Percentiles rank a stretch among this genome's conserved stretches.
These are phyloP conservation scores for Styphnolobium japonicum DNA, from an alignment of 306 rosid genomes.

Conservation along the genomic window DNA sequence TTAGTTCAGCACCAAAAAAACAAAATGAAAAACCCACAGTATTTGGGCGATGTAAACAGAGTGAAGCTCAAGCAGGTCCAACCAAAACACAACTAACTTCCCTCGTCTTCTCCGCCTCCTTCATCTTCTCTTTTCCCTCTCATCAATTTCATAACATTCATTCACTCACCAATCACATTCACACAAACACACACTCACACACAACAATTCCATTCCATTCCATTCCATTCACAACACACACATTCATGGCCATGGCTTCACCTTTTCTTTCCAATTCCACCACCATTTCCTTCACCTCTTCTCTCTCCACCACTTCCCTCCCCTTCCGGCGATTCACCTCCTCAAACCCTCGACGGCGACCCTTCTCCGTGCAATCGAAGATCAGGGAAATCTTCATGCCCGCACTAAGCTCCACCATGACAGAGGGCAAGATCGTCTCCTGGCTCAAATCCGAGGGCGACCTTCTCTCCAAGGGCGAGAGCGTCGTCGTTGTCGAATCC, in stretches of 20 bases:
- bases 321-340: conserved; percentile 36
- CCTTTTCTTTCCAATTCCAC: too few species aligned
- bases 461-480: conserved; percentile 74
- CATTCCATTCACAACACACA: neutral
- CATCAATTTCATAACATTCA: neutral
- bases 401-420: conserved; percentile 91
- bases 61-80: conserved; percentile 35
- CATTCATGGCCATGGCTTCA: too few species aligned
- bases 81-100: conserved; percentile 28
- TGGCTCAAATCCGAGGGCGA: conserved; percentile 90
- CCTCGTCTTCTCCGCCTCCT: conserved; percentile 57
- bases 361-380: conserved; percentile 51
- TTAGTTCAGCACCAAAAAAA: too few species aligned
- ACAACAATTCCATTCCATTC: neutral
- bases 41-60: conserved; percentile 46
- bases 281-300: too few species aligned
- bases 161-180: neutral
- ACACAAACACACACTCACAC: neutral
- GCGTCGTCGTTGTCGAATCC: conserved; percentile 74
- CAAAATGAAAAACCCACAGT: too few species aligned
- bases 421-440: conserved; percentile 88
- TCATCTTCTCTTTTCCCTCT: neutral
- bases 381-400: conserved; percentile 95
- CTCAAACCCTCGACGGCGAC: conserved; percentile 38
- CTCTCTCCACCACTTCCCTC: conserved; percentile 37